Base-by-base conservation (phyloP, 768 basidiomycete genomes). In the Russula lepida region DNA sequence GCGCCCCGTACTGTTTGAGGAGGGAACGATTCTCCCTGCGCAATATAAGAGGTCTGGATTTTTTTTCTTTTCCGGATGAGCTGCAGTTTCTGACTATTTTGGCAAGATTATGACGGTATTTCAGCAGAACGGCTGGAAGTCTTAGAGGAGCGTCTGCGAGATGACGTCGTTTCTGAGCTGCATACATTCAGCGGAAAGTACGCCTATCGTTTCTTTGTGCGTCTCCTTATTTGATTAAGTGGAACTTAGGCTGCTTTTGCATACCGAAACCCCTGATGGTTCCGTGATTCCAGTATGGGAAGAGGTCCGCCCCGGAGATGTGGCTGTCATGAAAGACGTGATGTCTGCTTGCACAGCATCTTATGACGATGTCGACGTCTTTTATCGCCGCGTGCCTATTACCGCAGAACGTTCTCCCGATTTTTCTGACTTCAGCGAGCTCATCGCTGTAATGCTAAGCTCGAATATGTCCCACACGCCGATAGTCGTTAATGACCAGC, bases 271-370 rank as follows among this genome's bases (percentile, higher is more conserved):
- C 0, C 67, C 81, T 0, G 91, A 94, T 64, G 94, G 95, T 6
- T 81, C 89, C 6, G 89, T 99, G 7, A 82, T 94, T 6, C 95
- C 97, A 0, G 78, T 97, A 1, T 99, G 95, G 95, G 95, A 98
- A 71, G 89, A 92, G 65, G 92, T 90, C 3, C 79, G 79, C 43
- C 72, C 78, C 35, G 74, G 79, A 9, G 79, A 91, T 65, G 86
- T 98, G 15, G 81, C 84, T 32, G 89, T 92, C 1, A 78, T 97
- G 44, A 89, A 89, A 69, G 92, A 97, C 54, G 82, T 95, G 63
- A 98, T 98, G 94, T 81, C 77, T 15, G 74, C 80, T 3, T 79
- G 81, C 48, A 73, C 69, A 33, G 72, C 70, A 28, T 68, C 74
- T 23, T 69, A 71, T 0, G 73, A 77, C 23, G 81, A 79, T n/a